Conservation (phyloP, 192 early-diverging fungal species). For the Fimicolochytrium jonesii region DNA sequence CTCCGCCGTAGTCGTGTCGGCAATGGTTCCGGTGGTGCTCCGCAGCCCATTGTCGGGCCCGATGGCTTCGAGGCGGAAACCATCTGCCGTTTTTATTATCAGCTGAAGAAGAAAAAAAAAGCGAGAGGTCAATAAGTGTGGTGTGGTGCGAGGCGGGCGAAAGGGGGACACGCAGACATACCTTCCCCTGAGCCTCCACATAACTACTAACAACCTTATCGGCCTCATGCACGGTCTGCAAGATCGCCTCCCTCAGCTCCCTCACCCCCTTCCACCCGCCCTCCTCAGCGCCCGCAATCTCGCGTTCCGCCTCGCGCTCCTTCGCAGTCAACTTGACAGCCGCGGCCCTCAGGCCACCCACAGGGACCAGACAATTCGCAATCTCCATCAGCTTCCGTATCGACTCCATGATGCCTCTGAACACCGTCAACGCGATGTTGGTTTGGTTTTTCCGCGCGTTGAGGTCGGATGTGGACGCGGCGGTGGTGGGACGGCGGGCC, state of each 20-base stretch:
- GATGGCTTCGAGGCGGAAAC: constrained; percentile 22
- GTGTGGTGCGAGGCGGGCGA: no score
- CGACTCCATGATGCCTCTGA: constrained; percentile 19
- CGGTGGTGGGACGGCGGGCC: neutral
- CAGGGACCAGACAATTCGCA: neutral
- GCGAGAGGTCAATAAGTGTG: no score
- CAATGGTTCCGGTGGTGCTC: neutral
- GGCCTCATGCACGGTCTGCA: no score
- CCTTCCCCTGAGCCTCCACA: no score
- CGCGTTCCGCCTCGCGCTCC: constrained; percentile 13
- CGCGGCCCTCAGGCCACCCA: neutral
- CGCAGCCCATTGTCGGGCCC: constrained; percentile 3
- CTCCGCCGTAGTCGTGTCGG: neutral
- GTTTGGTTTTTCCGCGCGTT: neutral
- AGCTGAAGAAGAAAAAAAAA: no score
- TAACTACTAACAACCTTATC: no score
- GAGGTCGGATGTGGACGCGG: neutral
- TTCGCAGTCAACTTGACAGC: neutral
- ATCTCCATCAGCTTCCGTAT: constrained; percentile 13
- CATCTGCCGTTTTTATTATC: constrained; percentile 9
- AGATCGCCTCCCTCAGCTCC: no score
- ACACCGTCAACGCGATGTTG: constrained; percentile 11
- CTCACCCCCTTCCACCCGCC: no score
- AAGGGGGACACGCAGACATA: no score
- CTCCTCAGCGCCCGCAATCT: no score